A percentile compares a stretch with the other conserved stretches of the same genome.
Conservation (phyloP, 1,139 yeast species). For the Geotrichum candidum region DNA sequence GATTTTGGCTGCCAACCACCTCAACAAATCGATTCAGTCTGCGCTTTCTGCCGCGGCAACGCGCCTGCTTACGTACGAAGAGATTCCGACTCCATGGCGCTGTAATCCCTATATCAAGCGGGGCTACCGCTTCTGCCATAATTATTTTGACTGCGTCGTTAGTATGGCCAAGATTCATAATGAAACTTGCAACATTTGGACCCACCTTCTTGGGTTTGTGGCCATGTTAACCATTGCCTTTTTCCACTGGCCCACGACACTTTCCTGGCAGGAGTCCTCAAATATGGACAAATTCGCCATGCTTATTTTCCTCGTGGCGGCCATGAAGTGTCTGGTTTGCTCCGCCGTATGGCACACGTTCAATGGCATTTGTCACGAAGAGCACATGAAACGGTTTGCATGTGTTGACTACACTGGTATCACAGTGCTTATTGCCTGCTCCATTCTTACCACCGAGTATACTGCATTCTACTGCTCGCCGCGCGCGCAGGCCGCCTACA, state of each 20-base stretch:
- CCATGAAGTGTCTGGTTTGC: slow-evolving; percentile 67
- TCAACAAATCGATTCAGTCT: slow-evolving; percentile 25
- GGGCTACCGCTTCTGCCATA: slow-evolving; percentile 79
- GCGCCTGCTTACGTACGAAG: slow-evolving; percentile 69
- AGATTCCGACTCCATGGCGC: slow-evolving; percentile 87
- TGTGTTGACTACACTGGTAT: slow-evolving; percentile 96
- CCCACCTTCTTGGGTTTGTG: slow-evolving; percentile 69
- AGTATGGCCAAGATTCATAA: slow-evolving; percentile 68
- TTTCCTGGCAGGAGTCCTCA: slow-evolving; percentile 40
- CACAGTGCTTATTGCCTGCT: slow-evolving; percentile 83
- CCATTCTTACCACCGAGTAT: slow-evolving; percentile 80
- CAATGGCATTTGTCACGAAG: slow-evolving; percentile 63
- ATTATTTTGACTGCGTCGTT: slow-evolving; percentile 52
- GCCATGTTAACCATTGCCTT: slow-evolving; percentile 52
- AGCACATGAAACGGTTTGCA: slow-evolving; percentile 67
- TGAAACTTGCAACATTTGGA: slow-evolving; percentile 91
- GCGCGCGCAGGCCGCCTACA: slow-evolving; percentile 43
- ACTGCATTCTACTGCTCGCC: slow-evolving; percentile 66
- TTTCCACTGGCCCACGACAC: slow-evolving; percentile 53
- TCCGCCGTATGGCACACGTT: slow-evolving; percentile 92
- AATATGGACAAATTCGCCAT: slow-evolving; percentile 49
- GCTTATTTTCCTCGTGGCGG: slow-evolving; percentile 62
- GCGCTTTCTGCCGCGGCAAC: slow-evolving; percentile 45
- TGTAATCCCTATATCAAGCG: slow-evolving; percentile 79
- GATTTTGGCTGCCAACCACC: slow-evolving; percentile 22